Evolutionary conservation across 345 rosid genomes (phyloP).

Genomic region (Stellera chamaejasme): DNA sequence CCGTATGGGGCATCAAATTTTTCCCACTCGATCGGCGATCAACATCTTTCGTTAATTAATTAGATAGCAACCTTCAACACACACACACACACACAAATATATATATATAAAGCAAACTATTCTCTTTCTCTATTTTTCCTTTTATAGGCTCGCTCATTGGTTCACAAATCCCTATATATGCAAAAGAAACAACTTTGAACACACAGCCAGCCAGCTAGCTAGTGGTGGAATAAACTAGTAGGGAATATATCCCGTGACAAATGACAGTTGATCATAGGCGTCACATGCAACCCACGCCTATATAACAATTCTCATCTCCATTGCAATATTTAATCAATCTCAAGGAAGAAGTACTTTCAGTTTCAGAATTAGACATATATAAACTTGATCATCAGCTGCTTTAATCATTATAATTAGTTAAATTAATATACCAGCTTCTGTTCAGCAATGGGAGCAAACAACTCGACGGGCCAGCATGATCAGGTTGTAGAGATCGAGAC

Average conservation of each 20-base stretch:
- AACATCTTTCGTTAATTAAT: background rate
- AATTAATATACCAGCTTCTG: background rate
- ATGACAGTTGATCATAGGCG: background rate
- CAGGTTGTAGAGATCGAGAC: slow-evolving; percentile 39
- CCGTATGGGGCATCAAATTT: background rate
- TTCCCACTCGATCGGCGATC: background rate
- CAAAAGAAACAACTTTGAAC: too few species aligned
- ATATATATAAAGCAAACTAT: background rate
- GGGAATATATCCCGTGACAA: too few species aligned
- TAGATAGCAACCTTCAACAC: background rate
- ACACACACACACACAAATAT: too few species aligned
- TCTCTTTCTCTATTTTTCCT: background rate
- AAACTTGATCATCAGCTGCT: background rate
- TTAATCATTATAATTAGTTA: too few species aligned
- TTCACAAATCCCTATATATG: background rate
- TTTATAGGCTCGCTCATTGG: background rate
- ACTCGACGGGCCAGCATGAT: slow-evolving; percentile 10
- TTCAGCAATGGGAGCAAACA: slow-evolving; percentile 19
- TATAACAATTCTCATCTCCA: background rate
- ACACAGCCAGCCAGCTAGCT: too few species aligned
- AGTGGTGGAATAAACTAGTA: too few species aligned
- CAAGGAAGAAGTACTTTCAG: background rate
- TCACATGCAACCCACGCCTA: background rate
- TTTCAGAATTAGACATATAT: background rate
- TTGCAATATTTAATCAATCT: too few species aligned